Base-by-base conservation (phyloP, 1,284 basidiomycete species). In the Thecaphora frezii region DNA sequence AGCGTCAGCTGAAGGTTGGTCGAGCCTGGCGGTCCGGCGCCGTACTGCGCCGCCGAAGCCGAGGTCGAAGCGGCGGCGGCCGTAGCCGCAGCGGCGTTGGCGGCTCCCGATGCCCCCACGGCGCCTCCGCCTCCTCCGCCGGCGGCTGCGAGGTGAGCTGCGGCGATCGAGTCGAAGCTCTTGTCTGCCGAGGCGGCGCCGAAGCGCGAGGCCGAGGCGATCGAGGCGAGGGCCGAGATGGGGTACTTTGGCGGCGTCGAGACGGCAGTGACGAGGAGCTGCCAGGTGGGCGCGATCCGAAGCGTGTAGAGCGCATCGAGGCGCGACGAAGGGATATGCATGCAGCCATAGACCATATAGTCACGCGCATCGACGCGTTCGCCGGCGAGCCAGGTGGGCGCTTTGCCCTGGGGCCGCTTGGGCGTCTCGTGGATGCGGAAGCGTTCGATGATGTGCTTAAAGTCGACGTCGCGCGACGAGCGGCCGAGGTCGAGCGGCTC, bases 281-380 rank as follows among this genome's bases (percentile, higher is more conserved):
- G 82, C 43, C 81, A 71, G 0, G 82, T 82, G 0, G 81, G 78
- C 0, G 80, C 75, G 18, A 97, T 69, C 5, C 93, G 84, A 12
- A 87, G 88, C 0, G 91, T 90, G 65, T 91, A 96, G 22, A 97
- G 81, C 0, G 91, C 93, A 66, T 96, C 91, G 24, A 97, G 82
- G 43, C 92, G 84, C 13, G 91, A 87, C 0, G 89, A 88, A 0
- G 94, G 93, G 1, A 96, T 85, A 79, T 97, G 93, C 44, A 94
- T 83, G 22, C 91, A 87, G 16, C 93, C 94, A 77, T 97, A 97
- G 24, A 98, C 82, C 28, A 98, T 84, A 79, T 90, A 92, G 79
- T 93, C 91, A 89, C 61, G 48, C 5, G 21, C 28, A 25, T 40
- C 49, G n/a, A 28, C 19, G 0, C 22, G 14, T 28, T 30, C 22